Percentiles rank a stretch among this genome's conserved stretches.
These are phyloP conservation scores for Neurospora sp. DNA, from an alignment of 495 filamentous ascomycete genomes.

Conservation along the genomic window DNA sequence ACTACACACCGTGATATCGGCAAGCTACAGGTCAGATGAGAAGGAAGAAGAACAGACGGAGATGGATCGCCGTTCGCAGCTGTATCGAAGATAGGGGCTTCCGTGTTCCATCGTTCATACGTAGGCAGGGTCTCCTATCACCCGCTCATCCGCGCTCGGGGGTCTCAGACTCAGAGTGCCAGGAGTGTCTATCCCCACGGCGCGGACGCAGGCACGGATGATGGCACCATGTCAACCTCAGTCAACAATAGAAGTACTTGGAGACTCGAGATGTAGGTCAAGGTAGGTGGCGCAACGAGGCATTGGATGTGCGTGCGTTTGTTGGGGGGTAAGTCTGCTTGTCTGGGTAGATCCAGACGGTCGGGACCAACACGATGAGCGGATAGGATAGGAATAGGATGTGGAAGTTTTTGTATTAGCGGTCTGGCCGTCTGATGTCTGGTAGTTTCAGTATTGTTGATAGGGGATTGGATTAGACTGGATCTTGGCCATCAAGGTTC, in stretches of 20 bases:
- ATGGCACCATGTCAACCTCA: too few species aligned
- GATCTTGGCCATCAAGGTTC: background rate
- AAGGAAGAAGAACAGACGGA: background rate
- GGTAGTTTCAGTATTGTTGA: background rate
- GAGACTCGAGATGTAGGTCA: background rate
- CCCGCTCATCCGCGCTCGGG: too few species aligned
- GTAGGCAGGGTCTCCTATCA: too few species aligned
- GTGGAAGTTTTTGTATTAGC: background rate
- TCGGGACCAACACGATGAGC: background rate
- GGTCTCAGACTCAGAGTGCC: too few species aligned
- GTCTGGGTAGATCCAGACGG: background rate
- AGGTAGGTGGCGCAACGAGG: background rate
- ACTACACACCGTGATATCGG: background rate
- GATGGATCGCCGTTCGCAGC: background rate
- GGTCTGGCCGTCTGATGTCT: background rate
- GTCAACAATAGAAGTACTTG: too few species aligned
- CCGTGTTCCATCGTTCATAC: background rate
- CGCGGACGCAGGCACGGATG: too few species aligned
- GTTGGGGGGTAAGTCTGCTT: background rate
- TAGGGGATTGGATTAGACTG: background rate
- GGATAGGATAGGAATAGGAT: background rate
- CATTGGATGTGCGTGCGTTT: background rate
- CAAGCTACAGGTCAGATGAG: background rate
- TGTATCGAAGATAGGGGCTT: background rate
- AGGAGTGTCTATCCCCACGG: too few species aligned